Base-by-base conservation (phyloP, 2,329 filamentous ascomycete species). In the Cercospora zeina region DNA sequence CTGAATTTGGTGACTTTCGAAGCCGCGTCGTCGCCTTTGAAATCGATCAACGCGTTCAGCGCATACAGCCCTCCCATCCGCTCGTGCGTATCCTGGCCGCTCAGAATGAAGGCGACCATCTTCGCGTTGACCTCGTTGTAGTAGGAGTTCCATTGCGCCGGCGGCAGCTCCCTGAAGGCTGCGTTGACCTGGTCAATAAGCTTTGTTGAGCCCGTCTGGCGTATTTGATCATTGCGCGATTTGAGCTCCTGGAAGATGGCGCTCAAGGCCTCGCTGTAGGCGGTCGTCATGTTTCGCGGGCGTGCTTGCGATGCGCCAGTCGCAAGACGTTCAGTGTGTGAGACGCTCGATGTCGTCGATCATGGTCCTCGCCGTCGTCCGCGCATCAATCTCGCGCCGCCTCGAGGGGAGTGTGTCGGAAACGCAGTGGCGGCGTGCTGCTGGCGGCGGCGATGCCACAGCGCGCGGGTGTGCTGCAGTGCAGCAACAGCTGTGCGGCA, bases 1-100 rank as follows among this genome's bases (percentile, higher is more conserved):
- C 91, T 91, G 74, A 97, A 99, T 59, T 95, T 87, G 31, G 93
- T 96, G 62, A 95, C 96, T 78, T 97, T 97, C 71, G 91, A 87
- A 36, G 91, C 91, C 24, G 90, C 87, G 78, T 99, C 96, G 70
- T 97, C 91, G 62, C 93, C 93, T 71, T 97, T 93, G 75, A 97
- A 97, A 75, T 97, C 93, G 76, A 97, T 93, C 59, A 99, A 86
- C 61, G 89, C 89, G 76, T 96, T 93, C 64, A 99, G 85, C 63
- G 93, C 93, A 71, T 95, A 89, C 65, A 99, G 89, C 57, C 95
- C 96, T 65, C 93, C 95, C 61, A 97, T 87, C 62, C 92, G 89
- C 74, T 99, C 95, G 70, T 88, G 87, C 4, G 91, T 89, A 75
- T 96, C 93, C 78, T 85, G 89, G 66, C 92, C 90, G 75, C 93